A percentile compares a stretch with the other conserved stretches of the same genome.
phyloP scores from a whole-genome alignment of 352 stramenopile species.

The Globisporangium rhizosaccharum region DNA sequence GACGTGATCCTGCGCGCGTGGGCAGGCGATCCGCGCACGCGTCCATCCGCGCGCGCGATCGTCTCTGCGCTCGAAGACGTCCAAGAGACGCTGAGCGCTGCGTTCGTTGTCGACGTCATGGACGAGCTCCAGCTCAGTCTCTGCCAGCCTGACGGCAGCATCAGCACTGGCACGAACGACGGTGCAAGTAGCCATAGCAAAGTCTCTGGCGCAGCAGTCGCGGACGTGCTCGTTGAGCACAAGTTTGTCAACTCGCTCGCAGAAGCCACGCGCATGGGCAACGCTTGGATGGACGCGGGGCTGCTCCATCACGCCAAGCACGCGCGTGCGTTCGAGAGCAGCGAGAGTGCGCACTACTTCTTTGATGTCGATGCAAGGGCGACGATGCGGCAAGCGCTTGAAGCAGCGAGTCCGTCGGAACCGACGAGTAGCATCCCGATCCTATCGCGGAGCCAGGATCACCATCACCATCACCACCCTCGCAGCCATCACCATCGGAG shows the following conservation, averaged over 20 bases:
- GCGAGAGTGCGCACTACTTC: conserved; percentile 5
- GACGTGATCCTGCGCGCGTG: conserved; percentile 20
- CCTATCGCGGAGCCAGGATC: not conserved
- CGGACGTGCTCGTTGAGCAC: conserved; percentile 34
- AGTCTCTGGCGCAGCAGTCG: conserved; percentile 12
- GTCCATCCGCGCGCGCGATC: conserved; percentile 20
- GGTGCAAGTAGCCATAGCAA: conserved; percentile 28
- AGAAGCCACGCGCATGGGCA: conserved; percentile 38
- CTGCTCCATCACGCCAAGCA: conserved; percentile 45
- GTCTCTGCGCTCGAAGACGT: conserved; percentile 22
- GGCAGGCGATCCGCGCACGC: conserved; percentile 10
- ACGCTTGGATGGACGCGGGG: conserved; percentile 42
- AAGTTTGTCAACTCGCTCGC: conserved; percentile 39
- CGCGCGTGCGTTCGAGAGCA: conserved; percentile 15
- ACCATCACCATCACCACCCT: not conserved
- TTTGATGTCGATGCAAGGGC: conserved; percentile 24
- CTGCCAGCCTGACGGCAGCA: no score
- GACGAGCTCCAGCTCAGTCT: conserved; percentile 7
- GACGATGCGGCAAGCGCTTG: no score
- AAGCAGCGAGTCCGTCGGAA: no score
- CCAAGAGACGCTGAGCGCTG: conserved; percentile 16
- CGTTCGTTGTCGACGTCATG: conserved; percentile 16
- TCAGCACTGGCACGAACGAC: no score
- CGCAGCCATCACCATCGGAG: not conserved
- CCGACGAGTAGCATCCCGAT: conserved; percentile 2